phyloP scores from a whole-genome alignment of 177 flowering plant species.

The Vitis hybrid region DNA sequence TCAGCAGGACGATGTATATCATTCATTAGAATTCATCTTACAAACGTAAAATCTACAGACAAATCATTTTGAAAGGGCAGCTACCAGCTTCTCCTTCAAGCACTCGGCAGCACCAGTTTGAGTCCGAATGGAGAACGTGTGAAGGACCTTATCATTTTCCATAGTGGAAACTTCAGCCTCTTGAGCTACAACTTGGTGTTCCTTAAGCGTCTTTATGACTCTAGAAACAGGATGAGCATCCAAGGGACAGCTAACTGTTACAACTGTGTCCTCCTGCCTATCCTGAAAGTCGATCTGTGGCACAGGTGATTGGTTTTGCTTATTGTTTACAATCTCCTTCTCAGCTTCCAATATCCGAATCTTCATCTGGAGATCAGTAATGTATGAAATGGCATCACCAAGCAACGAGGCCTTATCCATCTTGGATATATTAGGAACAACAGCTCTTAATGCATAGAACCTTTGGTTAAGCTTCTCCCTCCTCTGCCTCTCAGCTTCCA shows the following conservation, averaged over 20 bases:
- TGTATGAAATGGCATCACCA: constrained; percentile 80
- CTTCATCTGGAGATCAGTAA: constrained; percentile 73
- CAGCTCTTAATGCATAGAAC: constrained; percentile 81
- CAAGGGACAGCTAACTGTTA: constrained; percentile 56
- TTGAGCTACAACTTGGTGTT: constrained; percentile 42
- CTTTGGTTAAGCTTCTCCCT: constrained; percentile 87
- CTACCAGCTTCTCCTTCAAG: constrained; percentile 60
- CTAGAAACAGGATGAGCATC: constrained; percentile 64
- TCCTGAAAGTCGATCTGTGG: constrained; percentile 64
- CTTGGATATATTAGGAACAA: constrained; percentile 84
- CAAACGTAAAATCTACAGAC: constrained; percentile 13
- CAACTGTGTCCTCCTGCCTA: constrained; percentile 57
- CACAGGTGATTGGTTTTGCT: constrained; percentile 19
- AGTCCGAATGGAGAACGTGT: constrained; percentile 59
- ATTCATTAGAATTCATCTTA: constrained; percentile 12
- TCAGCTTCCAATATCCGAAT: constrained; percentile 65
- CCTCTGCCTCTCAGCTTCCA: constrained; percentile 86
- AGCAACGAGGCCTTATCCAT: constrained; percentile 92
- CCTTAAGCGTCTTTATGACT: constrained; percentile 49
- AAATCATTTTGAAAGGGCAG: constrained; percentile 50
- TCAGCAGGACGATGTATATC: background rate
- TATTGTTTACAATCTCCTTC: constrained; percentile 35
- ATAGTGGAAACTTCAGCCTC: constrained; percentile 44
- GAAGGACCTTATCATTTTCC: constrained; percentile 50
- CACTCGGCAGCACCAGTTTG: constrained; percentile 46